These are phyloP conservation scores for Aspergillus caelatus DNA, from an alignment of 2,329 filamentous ascomycete species.

Conservation along the genomic window DNA sequence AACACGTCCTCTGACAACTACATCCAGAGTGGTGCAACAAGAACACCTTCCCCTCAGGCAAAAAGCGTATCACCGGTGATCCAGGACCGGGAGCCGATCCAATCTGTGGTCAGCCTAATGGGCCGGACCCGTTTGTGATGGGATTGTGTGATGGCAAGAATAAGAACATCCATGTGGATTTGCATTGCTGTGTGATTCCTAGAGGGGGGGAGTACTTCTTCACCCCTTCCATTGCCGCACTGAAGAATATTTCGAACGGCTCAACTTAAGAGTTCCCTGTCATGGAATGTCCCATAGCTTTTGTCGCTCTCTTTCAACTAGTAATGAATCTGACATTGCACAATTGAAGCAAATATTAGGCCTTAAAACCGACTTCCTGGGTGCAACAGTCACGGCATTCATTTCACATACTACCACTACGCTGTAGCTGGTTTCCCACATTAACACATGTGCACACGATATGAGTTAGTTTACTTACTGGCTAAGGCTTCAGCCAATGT, in stretches of 20 bases:
- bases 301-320: too few relatives aligned
- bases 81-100: slow-evolving; percentile 8
- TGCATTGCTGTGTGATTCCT: background rate
- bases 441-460: too few relatives aligned
- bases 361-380: too few relatives aligned
- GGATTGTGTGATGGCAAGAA: slow-evolving; percentile 7
- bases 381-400: too few relatives aligned
- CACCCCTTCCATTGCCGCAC: slow-evolving; percentile 1
- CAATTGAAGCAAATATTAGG: too few relatives aligned
- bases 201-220: slow-evolving; percentile 12
- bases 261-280: too few relatives aligned
- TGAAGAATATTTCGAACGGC: background rate
- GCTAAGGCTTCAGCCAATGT: too few relatives aligned
- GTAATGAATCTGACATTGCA: too few relatives aligned
- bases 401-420: too few relatives aligned
- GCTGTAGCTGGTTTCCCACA: too few relatives aligned
- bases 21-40: slow-evolving; percentile 8
- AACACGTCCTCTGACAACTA: background rate
- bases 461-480: too few relatives aligned
- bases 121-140: slow-evolving; percentile 3
- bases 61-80: slow-evolving; percentile 3
- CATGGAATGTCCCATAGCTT: too few relatives aligned
- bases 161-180: background rate
- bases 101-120: slow-evolving; percentile 8
- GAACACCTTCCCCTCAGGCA: slow-evolving; percentile 1